These are phyloP conservation scores for Elsinoe arachidis DNA, from an alignment of 2,329 filamentous ascomycete genomes.

Conservation along the genomic window DNA sequence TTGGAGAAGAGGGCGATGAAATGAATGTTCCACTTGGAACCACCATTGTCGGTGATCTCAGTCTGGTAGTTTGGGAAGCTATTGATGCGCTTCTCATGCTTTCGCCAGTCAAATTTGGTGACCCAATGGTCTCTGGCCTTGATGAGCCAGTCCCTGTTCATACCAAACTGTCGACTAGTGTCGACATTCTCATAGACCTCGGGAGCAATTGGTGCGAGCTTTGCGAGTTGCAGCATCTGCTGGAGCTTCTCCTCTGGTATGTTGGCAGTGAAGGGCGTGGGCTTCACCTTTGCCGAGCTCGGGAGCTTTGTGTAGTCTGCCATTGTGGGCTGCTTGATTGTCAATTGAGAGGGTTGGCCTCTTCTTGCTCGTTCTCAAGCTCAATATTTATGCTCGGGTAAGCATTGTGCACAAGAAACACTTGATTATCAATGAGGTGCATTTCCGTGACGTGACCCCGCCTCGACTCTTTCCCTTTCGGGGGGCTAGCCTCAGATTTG, in stretches of 20 bases:
- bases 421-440: slow-evolving; percentile 2
- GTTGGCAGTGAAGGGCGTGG: slow-evolving; percentile 36
- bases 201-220: slow-evolving; percentile 41
- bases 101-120: slow-evolving; percentile 30
- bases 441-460: slow-evolving; percentile 7
- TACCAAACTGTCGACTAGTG: slow-evolving; percentile 36
- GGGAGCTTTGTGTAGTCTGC: slow-evolving; percentile 28
- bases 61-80: slow-evolving; percentile 43
- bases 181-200: slow-evolving; percentile 42
- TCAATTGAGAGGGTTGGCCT: neutral
- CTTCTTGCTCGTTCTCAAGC: neutral
- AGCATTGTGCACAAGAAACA: neutral
- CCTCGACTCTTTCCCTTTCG: neutral
- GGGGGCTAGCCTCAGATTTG: neutral
- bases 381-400: neutral
- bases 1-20: slow-evolving; percentile 48
- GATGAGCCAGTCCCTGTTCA: slow-evolving; percentile 40
- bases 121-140: slow-evolving; percentile 30
- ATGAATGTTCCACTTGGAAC: slow-evolving; percentile 37
- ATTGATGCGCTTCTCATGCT: slow-evolving; percentile 38
- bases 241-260: slow-evolving; percentile 37
- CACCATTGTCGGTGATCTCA: slow-evolving; percentile 33
- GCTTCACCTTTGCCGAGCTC: slow-evolving; percentile 28
- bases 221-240: slow-evolving; percentile 40
- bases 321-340: slow-evolving; percentile 15